phyloP scores from a whole-genome alignment of 192 early-diverging fungal genomes.

The Lobosporangium transversale region DNA sequence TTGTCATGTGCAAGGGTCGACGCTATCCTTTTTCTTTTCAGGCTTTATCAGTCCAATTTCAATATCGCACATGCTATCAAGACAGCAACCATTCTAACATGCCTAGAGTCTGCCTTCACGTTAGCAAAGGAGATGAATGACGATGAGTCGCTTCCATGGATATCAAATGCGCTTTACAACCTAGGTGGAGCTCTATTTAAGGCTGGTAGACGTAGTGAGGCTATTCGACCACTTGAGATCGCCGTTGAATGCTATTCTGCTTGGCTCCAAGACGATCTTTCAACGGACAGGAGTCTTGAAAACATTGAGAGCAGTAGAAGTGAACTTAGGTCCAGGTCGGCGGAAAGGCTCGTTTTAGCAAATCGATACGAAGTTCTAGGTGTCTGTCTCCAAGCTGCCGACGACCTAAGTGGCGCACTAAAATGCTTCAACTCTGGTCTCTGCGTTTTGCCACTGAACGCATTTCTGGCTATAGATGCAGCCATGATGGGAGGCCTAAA shows the following conservation, averaged over 20 bases:
- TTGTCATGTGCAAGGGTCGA: slow-evolving; percentile 41
- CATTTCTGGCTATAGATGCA: slow-evolving; percentile 21
- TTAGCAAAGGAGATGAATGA: slow-evolving; percentile 30
- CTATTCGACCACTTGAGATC: slow-evolving; percentile 49
- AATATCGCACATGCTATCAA: background rate
- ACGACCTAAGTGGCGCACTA: slow-evolving; percentile 6
- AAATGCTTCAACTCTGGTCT: slow-evolving; percentile 27
- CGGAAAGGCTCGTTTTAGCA: slow-evolving; percentile 10
- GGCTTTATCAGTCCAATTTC: slow-evolving; percentile 9
- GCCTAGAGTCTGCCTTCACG: slow-evolving; percentile 35
- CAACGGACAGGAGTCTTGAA: background rate
- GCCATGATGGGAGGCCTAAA: background rate
- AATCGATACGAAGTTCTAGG: slow-evolving; percentile 44
- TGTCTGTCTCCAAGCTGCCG: slow-evolving; percentile 19
- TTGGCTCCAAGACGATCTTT: slow-evolving; percentile 13
- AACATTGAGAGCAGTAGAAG: background rate
- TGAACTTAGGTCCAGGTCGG: background rate
- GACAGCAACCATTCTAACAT: background rate
- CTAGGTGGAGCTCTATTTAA: slow-evolving; percentile 57
- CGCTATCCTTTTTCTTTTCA: slow-evolving; percentile 33
- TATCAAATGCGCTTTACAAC: slow-evolving; percentile 62
- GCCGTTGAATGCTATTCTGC: slow-evolving; percentile 12
- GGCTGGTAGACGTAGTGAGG: slow-evolving; percentile 23
- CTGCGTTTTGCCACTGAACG: slow-evolving; percentile 8
- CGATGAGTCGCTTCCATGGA: slow-evolving; percentile 59